Evolutionary conservation across 1,139 yeast genomes (phyloP).

Genomic region (Hansenula sp.): DNA sequence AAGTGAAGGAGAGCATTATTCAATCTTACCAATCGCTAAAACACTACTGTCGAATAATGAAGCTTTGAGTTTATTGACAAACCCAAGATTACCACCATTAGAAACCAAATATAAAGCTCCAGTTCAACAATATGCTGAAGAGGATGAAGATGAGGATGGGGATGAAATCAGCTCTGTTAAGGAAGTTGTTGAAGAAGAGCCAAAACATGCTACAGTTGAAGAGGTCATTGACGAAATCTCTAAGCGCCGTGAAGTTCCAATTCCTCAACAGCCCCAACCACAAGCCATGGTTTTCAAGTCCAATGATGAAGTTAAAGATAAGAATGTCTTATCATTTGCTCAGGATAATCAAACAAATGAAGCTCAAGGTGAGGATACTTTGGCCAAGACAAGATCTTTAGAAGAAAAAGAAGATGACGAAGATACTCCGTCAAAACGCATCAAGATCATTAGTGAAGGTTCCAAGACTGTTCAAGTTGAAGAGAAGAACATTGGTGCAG

Average conservation of each 20-base stretch:
- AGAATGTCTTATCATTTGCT: constrained; percentile 15
- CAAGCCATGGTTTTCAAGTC: constrained; percentile 17
- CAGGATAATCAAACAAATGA: constrained; percentile 1
- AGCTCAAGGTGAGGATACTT: constrained; percentile 4
- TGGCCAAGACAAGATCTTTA: constrained; percentile 12
- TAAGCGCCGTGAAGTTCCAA: constrained; percentile 8
- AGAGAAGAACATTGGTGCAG: neutral
- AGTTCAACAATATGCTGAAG: constrained; percentile 12
- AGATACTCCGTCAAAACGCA: constrained; percentile 21
- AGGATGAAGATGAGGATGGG: constrained; percentile 23
- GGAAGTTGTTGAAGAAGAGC: constrained; percentile 6
- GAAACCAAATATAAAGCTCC: constrained; percentile 19
- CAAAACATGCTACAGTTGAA: constrained; percentile 3
- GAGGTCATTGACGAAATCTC: constrained; percentile 8
- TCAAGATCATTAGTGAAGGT: constrained; percentile 16
- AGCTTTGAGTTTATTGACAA: constrained; percentile 56
- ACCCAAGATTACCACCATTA: constrained; percentile 68
- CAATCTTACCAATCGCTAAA: constrained; percentile 71
- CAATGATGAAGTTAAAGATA: constrained; percentile 17
- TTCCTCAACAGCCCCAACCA: constrained; percentile 1
- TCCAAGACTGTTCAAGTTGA: neutral
- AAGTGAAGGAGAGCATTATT: constrained; percentile 51
- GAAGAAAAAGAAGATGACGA: constrained; percentile 18
- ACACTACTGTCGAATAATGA: constrained; percentile 33
- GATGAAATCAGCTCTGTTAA: constrained; percentile 23